phyloP scores from a whole-genome alignment of 1,284 basidiomycete genomes.

The Neonothopanus nambi region DNA sequence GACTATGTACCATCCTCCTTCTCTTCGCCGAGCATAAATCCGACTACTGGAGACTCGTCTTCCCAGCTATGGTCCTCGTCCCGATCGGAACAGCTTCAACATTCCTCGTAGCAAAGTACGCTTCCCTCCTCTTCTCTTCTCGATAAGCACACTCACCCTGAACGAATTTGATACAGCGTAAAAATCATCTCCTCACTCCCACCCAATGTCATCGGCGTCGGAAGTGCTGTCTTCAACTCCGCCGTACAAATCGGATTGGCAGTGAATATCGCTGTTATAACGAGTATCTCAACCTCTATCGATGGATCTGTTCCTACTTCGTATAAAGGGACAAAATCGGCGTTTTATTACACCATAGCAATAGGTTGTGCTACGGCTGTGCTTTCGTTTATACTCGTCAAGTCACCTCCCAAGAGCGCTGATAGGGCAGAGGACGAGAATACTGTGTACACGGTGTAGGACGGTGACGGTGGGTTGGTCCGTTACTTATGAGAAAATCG shows the following conservation, averaged over 20 bases:
- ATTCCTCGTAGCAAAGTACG: slow-evolving; percentile 6
- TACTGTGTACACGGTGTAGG: no score
- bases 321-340: no score
- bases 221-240: slow-evolving; percentile 57
- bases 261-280: slow-evolving; percentile 42
- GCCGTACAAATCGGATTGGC: slow-evolving; percentile 55
- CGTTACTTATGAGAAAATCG: no score
- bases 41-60: slow-evolving; percentile 6
- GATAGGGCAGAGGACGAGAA: no score
- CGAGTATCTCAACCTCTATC: slow-evolving; percentile 49
- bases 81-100: slow-evolving; percentile 8
- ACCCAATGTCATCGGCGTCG: slow-evolving; percentile 47
- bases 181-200: slow-evolving; percentile 52
- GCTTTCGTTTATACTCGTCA: no score
- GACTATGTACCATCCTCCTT: slow-evolving; percentile 3
- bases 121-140: background rate
- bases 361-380: no score
- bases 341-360: no score
- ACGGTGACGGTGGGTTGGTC: no score
- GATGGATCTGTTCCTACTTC: slow-evolving; percentile 18
- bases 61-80: slow-evolving; percentile 9
- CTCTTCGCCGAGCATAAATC: slow-evolving; percentile 5
- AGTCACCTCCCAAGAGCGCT: no score
- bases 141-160: background rate
- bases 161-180: slow-evolving; percentile 34